These are phyloP conservation scores for Protomyces lactucae-debilis DNA, from an alignment of 1,139 yeast genomes.

Conservation along the genomic window DNA sequence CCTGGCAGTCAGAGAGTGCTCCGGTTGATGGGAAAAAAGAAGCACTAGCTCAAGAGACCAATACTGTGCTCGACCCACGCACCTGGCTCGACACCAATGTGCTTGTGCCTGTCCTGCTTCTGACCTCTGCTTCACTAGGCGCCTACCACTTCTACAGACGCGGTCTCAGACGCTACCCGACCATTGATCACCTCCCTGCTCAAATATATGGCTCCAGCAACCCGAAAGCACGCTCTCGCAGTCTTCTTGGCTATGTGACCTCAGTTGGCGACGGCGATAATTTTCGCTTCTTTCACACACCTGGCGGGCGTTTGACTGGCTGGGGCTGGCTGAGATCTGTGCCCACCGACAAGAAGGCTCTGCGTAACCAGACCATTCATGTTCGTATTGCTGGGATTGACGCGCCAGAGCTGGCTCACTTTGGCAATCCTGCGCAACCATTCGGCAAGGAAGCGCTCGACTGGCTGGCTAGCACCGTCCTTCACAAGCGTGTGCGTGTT, in stretches of 20 bases:
- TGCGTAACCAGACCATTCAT: conserved; percentile 46
- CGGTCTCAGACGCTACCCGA: conserved; percentile 29
- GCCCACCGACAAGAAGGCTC: conserved; percentile 33
- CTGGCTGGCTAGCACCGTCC: conserved; percentile 64
- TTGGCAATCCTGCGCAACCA: conserved; percentile 92
- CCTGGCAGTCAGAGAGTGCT: neutral
- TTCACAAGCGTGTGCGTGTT: conserved; percentile 64
- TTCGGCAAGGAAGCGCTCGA: conserved; percentile 73
- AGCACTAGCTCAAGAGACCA: neutral
- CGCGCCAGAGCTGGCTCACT: conserved; percentile 95
- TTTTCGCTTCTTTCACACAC: conserved; percentile 85
- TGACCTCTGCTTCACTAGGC: conserved; percentile 23
- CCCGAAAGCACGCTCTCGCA: conserved; percentile 39
- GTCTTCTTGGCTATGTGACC: conserved; percentile 75
- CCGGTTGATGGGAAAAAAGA: too few species aligned
- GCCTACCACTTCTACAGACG: conserved; percentile 23
- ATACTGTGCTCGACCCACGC: neutral
- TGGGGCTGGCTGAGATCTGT: conserved; percentile 80
- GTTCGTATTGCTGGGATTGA: conserved; percentile 91
- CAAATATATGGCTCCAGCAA: conserved; percentile 5
- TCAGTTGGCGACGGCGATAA: conserved; percentile 97
- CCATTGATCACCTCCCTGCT: conserved; percentile 32
- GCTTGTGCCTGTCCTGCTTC: neutral
- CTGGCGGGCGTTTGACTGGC: conserved; percentile 81
- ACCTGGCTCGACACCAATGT: conserved; percentile 1